phyloP scores from a whole-genome alignment of 2,329 filamentous ascomycete genomes.

The Aspergillus chevalieri region DNA sequence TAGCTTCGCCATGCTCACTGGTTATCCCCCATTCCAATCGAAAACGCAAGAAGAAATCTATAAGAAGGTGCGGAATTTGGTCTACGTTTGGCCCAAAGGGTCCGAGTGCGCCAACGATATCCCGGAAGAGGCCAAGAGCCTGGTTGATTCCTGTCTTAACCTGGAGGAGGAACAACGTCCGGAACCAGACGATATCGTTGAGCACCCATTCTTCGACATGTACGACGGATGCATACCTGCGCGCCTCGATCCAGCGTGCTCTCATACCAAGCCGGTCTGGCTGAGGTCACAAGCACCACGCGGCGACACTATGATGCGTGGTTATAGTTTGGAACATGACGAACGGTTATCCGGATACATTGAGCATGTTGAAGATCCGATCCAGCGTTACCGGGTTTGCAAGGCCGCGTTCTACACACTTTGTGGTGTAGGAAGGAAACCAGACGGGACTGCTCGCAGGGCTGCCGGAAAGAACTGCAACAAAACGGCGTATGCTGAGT shows the following conservation, averaged over 20 bases:
- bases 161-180: slow-evolving; percentile 44
- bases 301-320: slow-evolving; percentile 40
- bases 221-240: slow-evolving; percentile 43
- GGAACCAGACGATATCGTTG: slow-evolving; percentile 45
- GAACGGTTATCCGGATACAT: slow-evolving; percentile 32
- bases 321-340: slow-evolving; percentile 40
- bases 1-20: slow-evolving; percentile 92
- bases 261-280: slow-evolving; percentile 37
- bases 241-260: slow-evolving; percentile 35
- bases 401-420: slow-evolving; percentile 39
- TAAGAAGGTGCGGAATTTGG: slow-evolving; percentile 42
- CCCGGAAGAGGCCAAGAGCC: slow-evolving; percentile 43
- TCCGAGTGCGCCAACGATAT: slow-evolving; percentile 40
- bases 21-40: slow-evolving; percentile 93
- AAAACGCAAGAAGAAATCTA: slow-evolving; percentile 49
- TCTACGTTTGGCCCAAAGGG: slow-evolving; percentile 46
- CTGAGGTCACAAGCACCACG: slow-evolving; percentile 39
- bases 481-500: slow-evolving; percentile 43
- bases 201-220: slow-evolving; percentile 47
- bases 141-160: slow-evolving; percentile 44
- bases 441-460: slow-evolving; percentile 36
- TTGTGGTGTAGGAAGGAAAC: slow-evolving; percentile 40
- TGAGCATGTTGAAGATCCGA: slow-evolving; percentile 29
- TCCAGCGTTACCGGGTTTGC: slow-evolving; percentile 34
- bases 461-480: slow-evolving; percentile 41